A percentile compares a stretch with the other conserved stretches of the same genome.
phyloP scores from a whole-genome alignment of 257 asterid genomes.

The Solanum commersonii region DNA sequence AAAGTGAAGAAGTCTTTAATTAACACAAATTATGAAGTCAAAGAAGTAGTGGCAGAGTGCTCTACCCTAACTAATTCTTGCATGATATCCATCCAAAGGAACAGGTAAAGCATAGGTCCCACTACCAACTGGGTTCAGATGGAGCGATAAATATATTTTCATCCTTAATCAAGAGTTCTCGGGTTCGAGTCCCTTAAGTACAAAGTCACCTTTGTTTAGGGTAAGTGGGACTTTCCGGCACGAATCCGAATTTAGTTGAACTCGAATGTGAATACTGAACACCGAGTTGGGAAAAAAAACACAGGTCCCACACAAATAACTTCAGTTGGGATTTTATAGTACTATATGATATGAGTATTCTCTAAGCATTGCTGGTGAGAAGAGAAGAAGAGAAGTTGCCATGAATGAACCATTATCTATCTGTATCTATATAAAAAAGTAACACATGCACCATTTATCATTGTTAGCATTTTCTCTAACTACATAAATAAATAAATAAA shows the following conservation, averaged over 20 bases:
- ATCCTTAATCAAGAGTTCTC: not conserved
- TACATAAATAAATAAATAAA: not conserved
- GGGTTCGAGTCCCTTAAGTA: no score
- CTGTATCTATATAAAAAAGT: constrained; percentile 8
- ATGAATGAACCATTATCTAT: constrained; percentile 22
- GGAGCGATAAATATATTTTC: not conserved
- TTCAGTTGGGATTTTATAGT: not conserved
- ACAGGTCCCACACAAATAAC: not conserved
- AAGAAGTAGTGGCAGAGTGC: not conserved
- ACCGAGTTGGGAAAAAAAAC: not conserved
- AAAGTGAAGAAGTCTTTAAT: not conserved
- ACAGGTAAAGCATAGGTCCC: constrained; percentile 1
- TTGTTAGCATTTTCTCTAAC: not conserved
- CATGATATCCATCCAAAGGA: not conserved
- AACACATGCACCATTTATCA: constrained; percentile 9
- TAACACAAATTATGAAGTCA: not conserved
- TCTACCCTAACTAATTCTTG: not conserved
- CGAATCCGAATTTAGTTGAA: not conserved
- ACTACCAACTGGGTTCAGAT: not conserved
- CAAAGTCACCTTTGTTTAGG: not conserved
- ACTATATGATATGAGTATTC: constrained; percentile 19
- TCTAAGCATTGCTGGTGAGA: constrained; percentile 31
- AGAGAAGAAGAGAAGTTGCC: not conserved
- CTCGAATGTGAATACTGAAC: not conserved
- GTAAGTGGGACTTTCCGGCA: not conserved